Evolutionary conservation across 352 stramenopile species (phyloP).

Genomic region (Phytophthora sansomeana): DNA sequence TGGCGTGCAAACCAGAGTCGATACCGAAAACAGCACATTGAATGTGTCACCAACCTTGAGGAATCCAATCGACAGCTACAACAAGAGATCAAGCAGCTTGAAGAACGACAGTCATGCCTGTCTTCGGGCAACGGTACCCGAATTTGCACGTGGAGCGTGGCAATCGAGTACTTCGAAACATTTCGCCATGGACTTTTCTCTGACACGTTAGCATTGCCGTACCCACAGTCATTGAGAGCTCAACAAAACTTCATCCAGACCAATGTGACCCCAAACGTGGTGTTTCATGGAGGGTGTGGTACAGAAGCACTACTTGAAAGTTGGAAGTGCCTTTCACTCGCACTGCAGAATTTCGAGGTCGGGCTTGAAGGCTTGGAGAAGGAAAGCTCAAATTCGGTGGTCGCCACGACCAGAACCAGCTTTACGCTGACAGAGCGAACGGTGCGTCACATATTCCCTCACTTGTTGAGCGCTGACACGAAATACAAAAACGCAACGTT

Average conservation of each 20-base stretch:
- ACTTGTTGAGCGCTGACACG: background rate
- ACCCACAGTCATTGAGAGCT: background rate
- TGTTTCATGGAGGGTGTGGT: background rate
- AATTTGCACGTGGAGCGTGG: conserved; percentile 1
- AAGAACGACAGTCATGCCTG: background rate
- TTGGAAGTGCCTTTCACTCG: background rate
- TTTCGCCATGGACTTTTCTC: conserved; percentile 1
- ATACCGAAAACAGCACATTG: conserved; percentile 17
- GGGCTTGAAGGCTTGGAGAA: background rate
- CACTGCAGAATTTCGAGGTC: background rate
- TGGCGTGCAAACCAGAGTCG: conserved; percentile 3
- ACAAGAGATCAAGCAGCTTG: conserved; percentile 2
- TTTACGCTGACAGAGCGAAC: background rate
- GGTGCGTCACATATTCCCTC: background rate
- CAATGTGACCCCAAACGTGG: conserved; percentile 1
- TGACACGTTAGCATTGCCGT: background rate
- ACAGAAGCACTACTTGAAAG: background rate
- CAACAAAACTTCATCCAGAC: conserved; percentile 5
- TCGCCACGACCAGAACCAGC: background rate
- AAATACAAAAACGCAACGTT: background rate
- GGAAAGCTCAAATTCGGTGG: background rate
- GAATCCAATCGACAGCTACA: background rate
- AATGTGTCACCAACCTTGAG: background rate
- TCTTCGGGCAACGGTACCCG: no score
- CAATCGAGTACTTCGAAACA: conserved; percentile 10